A percentile compares a stretch with the other conserved stretches of the same genome.
Evolutionary conservation across 148 eudicot species (phyloP).

Genomic region (Dysphania ambrosioides): DNA sequence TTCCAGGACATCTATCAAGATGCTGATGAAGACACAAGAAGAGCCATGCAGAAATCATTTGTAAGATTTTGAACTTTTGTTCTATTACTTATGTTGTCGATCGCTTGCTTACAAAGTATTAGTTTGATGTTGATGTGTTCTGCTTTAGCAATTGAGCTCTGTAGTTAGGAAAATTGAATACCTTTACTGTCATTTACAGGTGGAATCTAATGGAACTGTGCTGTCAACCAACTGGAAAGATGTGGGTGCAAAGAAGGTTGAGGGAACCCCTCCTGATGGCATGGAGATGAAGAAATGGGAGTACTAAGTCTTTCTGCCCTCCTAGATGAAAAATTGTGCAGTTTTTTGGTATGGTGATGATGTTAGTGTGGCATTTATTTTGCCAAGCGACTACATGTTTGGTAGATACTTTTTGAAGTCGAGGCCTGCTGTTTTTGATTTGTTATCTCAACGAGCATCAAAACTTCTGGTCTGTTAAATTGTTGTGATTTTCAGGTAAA

Average conservation of each 20-base stretch:
- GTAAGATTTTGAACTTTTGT: conserved; percentile 44
- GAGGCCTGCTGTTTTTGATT: not conserved
- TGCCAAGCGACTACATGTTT: not conserved
- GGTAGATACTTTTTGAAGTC: not conserved
- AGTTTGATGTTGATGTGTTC: too few relatives aligned
- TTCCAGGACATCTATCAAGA: conserved; percentile 75
- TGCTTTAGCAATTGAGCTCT: not conserved
- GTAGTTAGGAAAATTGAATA: not conserved
- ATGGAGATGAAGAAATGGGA: conserved; percentile 98
- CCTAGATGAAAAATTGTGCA: conserved; percentile 20
- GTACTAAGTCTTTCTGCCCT: conserved; percentile 22
- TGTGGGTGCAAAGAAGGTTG: conserved; percentile 83
- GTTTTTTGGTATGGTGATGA: conserved; percentile 24
- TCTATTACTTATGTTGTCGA: not conserved
- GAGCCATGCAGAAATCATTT: conserved; percentile 97
- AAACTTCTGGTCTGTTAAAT: not conserved
- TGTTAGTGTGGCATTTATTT: not conserved
- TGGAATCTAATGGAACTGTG: conserved; percentile 91
- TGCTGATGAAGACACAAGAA: conserved; percentile 88
- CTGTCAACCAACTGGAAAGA: conserved; percentile 97
- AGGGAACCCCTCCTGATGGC: conserved; percentile 84
- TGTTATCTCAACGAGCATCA: conserved; percentile 12
- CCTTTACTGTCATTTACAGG: conserved; percentile 32
- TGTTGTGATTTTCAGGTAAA: not conserved
- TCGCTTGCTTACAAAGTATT: too few relatives aligned